Evolutionary conservation across 768 basidiomycete species (phyloP), one percentile per base, ranked within the genome.

Genomic region (Amylocystis lapponica): DNA sequence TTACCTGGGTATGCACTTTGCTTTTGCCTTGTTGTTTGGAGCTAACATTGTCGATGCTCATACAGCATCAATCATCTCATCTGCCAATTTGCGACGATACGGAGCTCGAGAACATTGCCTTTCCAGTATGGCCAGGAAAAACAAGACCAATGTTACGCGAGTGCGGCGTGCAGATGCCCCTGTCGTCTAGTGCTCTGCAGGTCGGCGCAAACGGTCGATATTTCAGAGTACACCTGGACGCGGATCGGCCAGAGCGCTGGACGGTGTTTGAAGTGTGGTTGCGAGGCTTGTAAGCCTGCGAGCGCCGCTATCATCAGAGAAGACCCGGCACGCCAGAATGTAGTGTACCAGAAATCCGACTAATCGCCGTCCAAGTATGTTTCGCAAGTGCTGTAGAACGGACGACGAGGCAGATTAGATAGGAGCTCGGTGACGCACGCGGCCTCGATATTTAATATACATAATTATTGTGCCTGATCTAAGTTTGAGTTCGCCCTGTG

Each of bases 221-320:
- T 29, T 53, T 56, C 37, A 41, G 57, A 16, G 44, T 46, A 11
- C 42, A 31, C 16, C 37, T 54, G 34, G 27, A 36, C 21, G 47
- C 53, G 25, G 48, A 54, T 36, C 42, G 27, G 27, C 20, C 13
- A n/a, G 34, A 45, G 16, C 43, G 46, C 13, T 59, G 57, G 57
- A 46, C 31, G 9, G 43, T 59, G 14, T 40, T 47, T 35, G 52
- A 56, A 39, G 41, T 59, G 8, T 56, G 47, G 49, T 36, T 58
- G 34, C 43, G 48, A 17, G 55, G 55, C 3, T 31, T 54, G 12
- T 54, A 47, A 38, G 36, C 20, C 16, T 34, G n/a, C n/a, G n/a
- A n/a, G n/a, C n/a, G n/a, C n/a, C n/a, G n/a, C n/a, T n/a, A n/a
- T n/a, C n/a, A n/a, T n/a, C n/a, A n/a, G n/a, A n/a, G n/a, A n/a